These are phyloP conservation scores for Ballota nigra DNA, from an alignment of 257 asterid species.

Conservation along the genomic window DNA sequence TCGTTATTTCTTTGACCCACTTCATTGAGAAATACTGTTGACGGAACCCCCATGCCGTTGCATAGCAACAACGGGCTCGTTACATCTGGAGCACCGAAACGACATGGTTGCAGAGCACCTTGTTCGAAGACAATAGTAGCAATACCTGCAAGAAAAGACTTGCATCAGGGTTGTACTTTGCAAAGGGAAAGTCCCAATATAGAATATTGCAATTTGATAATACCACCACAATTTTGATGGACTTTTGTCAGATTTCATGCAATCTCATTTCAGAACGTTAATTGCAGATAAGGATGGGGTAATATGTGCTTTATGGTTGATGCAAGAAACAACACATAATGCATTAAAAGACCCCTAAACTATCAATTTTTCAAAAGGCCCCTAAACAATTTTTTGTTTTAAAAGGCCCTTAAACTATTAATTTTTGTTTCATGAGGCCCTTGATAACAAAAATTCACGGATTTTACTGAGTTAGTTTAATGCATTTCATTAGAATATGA, in stretches of 20 bases:
- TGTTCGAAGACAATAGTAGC: conserved; percentile 86
- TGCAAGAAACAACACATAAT: no score
- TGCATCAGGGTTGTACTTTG: not conserved
- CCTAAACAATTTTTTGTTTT: no score
- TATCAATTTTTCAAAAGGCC: no score
- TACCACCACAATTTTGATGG: not conserved
- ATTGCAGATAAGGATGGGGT: not conserved
- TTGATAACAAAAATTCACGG: no score
- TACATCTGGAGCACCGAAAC: conserved; percentile 79
- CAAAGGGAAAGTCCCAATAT: not conserved
- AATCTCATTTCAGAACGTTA: not conserved
- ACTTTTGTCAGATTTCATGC: not conserved
- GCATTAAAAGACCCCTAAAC: no score
- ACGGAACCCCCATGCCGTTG: conserved; percentile 58
- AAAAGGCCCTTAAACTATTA: no score
- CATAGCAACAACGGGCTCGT: conserved; percentile 85
- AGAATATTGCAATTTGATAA: not conserved
- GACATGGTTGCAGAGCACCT: conserved; percentile 76
- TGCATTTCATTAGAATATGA: no score
- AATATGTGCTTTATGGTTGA: not conserved
- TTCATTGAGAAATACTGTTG: conserved; percentile 30
- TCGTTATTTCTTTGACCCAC: conserved; percentile 25
- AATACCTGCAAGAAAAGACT: conserved; percentile 56
- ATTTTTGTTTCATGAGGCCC: no score
- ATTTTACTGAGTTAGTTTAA: no score